Evolutionary conservation across 192 early-diverging fungal species (phyloP).

Genomic region (Podila epicladia): DNA sequence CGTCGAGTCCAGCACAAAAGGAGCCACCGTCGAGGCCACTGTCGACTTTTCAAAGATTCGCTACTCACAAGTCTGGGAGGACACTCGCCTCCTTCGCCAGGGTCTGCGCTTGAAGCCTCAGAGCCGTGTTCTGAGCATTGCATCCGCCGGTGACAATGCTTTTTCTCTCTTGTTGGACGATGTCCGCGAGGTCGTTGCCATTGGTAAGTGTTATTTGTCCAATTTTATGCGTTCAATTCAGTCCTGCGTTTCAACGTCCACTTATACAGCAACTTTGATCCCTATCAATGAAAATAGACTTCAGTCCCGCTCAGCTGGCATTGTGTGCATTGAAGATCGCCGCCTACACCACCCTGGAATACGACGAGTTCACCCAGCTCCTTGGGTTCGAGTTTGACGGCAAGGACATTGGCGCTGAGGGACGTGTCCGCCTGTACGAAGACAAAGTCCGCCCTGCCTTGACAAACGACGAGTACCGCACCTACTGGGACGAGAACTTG

Average conservation of each 20-base stretch:
- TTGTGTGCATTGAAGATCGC: slow-evolving; percentile 45
- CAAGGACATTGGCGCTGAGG: slow-evolving; percentile 33
- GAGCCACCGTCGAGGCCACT: slow-evolving; percentile 33
- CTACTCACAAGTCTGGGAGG: slow-evolving; percentile 51
- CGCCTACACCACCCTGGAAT: slow-evolving; percentile 38
- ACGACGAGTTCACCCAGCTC: slow-evolving; percentile 43
- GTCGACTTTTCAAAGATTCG: slow-evolving; percentile 52
- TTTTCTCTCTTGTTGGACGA: slow-evolving; percentile 44
- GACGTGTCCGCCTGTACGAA: slow-evolving; percentile 37
- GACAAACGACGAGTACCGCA: slow-evolving; percentile 27
- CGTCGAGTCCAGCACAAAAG: slow-evolving; percentile 27
- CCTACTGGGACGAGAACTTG: slow-evolving; percentile 46
- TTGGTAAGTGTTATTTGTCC: slow-evolving; percentile 13
- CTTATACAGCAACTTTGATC: neutral
- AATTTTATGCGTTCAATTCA: neutral
- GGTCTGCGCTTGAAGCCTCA: slow-evolving; percentile 39
- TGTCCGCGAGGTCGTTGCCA: slow-evolving; percentile 41
- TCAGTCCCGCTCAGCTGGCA: slow-evolving; percentile 45
- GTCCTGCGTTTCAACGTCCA: neutral
- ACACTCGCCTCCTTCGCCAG: slow-evolving; percentile 44
- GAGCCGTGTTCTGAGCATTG: slow-evolving; percentile 49
- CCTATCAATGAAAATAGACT: slow-evolving; percentile 8
- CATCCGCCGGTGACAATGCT: slow-evolving; percentile 49
- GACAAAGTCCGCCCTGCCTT: slow-evolving; percentile 34
- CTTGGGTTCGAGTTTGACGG: slow-evolving; percentile 39